phyloP scores from a whole-genome alignment of 2,329 filamentous ascomycete genomes.

The Fonsecaea nubica region DNA sequence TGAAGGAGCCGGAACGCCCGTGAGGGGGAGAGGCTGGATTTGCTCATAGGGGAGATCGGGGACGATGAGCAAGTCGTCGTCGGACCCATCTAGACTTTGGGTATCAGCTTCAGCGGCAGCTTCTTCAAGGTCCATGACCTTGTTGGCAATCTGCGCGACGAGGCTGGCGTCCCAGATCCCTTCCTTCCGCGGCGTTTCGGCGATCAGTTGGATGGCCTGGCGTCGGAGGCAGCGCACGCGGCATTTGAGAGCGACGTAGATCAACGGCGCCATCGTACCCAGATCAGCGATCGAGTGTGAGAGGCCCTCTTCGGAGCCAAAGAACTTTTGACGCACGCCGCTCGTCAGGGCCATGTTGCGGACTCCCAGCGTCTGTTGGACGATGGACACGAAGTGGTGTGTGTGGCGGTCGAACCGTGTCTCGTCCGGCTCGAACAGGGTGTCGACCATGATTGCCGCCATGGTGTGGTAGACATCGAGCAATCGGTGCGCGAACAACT shows the following conservation, averaged over 20 bases:
- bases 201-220: constrained; percentile 39
- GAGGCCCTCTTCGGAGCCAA: constrained; percentile 2
- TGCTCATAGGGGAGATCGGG: background rate
- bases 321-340: constrained; percentile 7
- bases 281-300: constrained; percentile 39
- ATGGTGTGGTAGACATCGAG: constrained; percentile 24
- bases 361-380: constrained; percentile 15
- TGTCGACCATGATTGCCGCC: constrained; percentile 36
- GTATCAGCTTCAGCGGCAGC: background rate
- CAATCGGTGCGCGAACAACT: constrained; percentile 15
- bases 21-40: background rate
- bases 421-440: constrained; percentile 42
- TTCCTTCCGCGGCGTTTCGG: constrained; percentile 37
- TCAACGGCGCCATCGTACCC: constrained; percentile 45
- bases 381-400: constrained; percentile 35
- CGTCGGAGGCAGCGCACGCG: constrained; percentile 43
- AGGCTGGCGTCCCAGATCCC: constrained; percentile 40
- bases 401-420: constrained; percentile 41
- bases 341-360: background rate
- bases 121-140: constrained; percentile 36
- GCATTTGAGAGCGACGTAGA: constrained; percentile 46
- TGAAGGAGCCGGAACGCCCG: background rate
- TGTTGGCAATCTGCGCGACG: constrained; percentile 30
- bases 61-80: background rate
- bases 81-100: background rate